Conservation (phyloP, 306 rosid genomes). For the Acacia acuminata region DNA sequence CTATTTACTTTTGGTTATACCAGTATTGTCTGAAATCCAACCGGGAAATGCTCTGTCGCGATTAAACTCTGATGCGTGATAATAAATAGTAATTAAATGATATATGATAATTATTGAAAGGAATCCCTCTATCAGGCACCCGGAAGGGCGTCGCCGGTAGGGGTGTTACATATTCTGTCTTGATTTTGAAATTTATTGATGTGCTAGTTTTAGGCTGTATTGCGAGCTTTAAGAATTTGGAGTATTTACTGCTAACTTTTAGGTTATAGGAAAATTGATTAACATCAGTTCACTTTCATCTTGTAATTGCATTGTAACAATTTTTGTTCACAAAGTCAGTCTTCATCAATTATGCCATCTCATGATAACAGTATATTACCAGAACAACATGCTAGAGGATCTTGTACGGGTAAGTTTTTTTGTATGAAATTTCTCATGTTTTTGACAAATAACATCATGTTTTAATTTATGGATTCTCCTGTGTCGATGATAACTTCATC, state of each 20-base stretch:
- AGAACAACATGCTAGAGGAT: conserved; percentile 71
- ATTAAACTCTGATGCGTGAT: too few relatives aligned
- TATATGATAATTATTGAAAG: too few relatives aligned
- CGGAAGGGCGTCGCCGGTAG: too few relatives aligned
- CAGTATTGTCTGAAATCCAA: too few relatives aligned
- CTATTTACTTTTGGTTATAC: too few relatives aligned
- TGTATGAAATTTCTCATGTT: conserved; percentile 19
- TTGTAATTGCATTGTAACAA: background rate
- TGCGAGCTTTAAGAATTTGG: too few relatives aligned
- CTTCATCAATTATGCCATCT: conserved; percentile 87
- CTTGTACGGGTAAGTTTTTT: conserved; percentile 62
- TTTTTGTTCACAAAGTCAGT: conserved; percentile 18
- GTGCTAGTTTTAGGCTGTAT: conserved; percentile 3
- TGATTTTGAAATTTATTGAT: conserved; percentile 12
- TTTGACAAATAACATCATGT: background rate
- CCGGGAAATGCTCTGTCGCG: too few relatives aligned
- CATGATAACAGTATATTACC: conserved; percentile 77
- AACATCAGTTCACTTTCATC: background rate
- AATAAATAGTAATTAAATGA: too few relatives aligned
- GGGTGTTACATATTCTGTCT: conserved; percentile 10
- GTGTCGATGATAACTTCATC: background rate
- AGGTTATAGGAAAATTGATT: background rate
- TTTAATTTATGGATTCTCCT: conserved; percentile 4
- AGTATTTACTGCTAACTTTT: background rate
- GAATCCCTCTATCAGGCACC: too few relatives aligned